A percentile compares a stretch with the other conserved stretches of the same genome.
phyloP scores from a whole-genome alignment of 75 land plant species.

The Picea glauca region DNA sequence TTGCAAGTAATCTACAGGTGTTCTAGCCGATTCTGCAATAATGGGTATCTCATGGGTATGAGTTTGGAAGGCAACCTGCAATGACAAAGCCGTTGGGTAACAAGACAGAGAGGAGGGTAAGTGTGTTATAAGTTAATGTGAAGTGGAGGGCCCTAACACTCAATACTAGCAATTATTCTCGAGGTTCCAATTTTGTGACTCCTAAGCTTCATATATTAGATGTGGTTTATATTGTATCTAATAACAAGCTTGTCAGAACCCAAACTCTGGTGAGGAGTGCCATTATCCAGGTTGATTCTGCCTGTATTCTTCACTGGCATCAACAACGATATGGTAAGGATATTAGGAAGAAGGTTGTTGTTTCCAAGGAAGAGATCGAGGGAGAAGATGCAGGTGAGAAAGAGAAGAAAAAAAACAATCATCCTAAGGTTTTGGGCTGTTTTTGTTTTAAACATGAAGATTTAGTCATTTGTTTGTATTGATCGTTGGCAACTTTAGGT shows the following conservation, averaged over 20 bases:
- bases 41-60: constrained; percentile 9
- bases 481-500: too few species aligned
- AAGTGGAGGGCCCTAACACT: constrained; percentile 47
- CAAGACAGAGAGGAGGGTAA: constrained; percentile 49
- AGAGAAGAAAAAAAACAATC: too few species aligned
- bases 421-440: too few species aligned
- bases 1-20: too few species aligned
- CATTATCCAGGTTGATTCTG: constrained; percentile 47
- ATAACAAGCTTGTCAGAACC: constrained; percentile 40
- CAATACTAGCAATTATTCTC: constrained; percentile 46
- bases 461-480: too few species aligned
- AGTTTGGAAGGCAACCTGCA: constrained; percentile 49
- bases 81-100: constrained; percentile 50
- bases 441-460: too few species aligned
- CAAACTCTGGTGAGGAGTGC: constrained; percentile 55
- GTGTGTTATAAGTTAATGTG: constrained; percentile 34
- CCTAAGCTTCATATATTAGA: too few species aligned
- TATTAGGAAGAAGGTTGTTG: constrained; percentile 25
- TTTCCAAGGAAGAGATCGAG: constrained; percentile 2
- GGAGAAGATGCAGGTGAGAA: too few species aligned
- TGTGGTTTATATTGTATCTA: too few species aligned
- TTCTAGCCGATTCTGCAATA: too few species aligned
- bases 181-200: constrained; percentile 16
- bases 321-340: constrained; percentile 34
- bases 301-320: constrained; percentile 33